Evolutionary conservation across 805 yeast genomes (phyloP), one percentile per base, ranked within the genome.

Genomic region (Zygotorulaspora chibaensis): DNA sequence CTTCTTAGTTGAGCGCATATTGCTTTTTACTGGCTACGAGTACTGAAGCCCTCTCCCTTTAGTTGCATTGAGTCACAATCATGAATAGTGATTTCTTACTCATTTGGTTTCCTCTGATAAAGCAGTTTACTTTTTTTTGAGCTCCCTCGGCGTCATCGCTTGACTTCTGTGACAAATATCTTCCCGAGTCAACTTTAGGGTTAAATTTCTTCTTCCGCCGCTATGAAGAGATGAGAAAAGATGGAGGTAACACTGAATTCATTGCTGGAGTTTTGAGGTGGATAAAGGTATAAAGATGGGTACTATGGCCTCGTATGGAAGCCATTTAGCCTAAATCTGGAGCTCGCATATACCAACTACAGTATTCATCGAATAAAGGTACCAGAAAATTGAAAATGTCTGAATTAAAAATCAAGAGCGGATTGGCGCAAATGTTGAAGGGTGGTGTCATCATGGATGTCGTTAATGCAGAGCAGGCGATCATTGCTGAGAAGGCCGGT

Each of bases 381-480:
- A 20, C 7, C 7, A 20, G 7, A 7, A 37, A 15, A 23, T 20
- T 11, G 8, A 45, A 10, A 29, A 59, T 58, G 63, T 45, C 63
- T 15, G 63, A 61, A 9, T 69, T 69, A 51, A 67, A 79, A 59
- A 74, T 83, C 45, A 85, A 86, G 66, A 78, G 87, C 38, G 93
- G 91, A 11, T 72, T 86, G 63, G 93, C 95, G 48, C 89, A 85
- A 66, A 86, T 85, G 93, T 74, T 86, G 50, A 86, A 85, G 62
- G 90, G 87, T 46, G 84, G 86, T 48, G 87, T 81, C 41, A 79
- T 79, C 52, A 78, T 79, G 84, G 84, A 79, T 47, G 93, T 84
- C 31, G 87, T 84, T 48, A 84, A 74, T 48, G 82, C 83, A 29
- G 93, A 86, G 58, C 93, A 86, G 68, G 95, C 95, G 17, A 64